Base-by-base conservation (phyloP, 768 basidiomycete species). In the Boletus subcaerulescens region DNA sequence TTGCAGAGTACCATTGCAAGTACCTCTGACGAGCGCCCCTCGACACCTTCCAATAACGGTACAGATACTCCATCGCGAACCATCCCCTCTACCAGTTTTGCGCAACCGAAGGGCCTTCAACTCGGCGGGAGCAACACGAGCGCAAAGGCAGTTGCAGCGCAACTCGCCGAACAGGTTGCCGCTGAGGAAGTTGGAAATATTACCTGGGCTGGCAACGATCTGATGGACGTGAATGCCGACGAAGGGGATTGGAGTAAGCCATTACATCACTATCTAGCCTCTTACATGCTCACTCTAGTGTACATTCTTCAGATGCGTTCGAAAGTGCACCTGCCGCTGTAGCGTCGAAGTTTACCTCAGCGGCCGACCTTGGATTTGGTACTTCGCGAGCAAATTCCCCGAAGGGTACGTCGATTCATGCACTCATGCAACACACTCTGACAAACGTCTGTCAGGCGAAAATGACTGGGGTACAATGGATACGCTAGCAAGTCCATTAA, bases 191-290 rank as follows among this genome's bases (percentile, higher is more conserved):
- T 62, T 3, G 56, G 53, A 3, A 79, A 81, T 63, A 80, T 80
- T 64, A 80, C 80, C 0, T 92, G 90, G 91, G 89, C 85, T 1
- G 77, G 72, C 45, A 86, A 81, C 9, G 91, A 98, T 69, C 70
- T 98, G 53, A 96, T 98, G 68, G 94, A 99, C 65, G 86, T 98
- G 5, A 87, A 93, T 64, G 93, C 91, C 0, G 95, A 98, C 62
- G 82, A 86, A 24, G 95, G 87, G 63, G 96, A 98, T 66, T 99
- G 95, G 95, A 89, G 95, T 91, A 67, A 66, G 87, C 78, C 4
- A 13, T 54, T 18, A 35, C n/a, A 38, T 44, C 22, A 38, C 24
- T n/a, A 13, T 36, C 15, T 36, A 45, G 17, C 13, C 14, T 29
- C 8, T 39, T 7, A 6, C 3, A 3, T 38, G 1, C 41, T 51